These are phyloP conservation scores for Kwoniella shivajii DNA, from an alignment of 1,284 basidiomycete species.

Conservation along the genomic window DNA sequence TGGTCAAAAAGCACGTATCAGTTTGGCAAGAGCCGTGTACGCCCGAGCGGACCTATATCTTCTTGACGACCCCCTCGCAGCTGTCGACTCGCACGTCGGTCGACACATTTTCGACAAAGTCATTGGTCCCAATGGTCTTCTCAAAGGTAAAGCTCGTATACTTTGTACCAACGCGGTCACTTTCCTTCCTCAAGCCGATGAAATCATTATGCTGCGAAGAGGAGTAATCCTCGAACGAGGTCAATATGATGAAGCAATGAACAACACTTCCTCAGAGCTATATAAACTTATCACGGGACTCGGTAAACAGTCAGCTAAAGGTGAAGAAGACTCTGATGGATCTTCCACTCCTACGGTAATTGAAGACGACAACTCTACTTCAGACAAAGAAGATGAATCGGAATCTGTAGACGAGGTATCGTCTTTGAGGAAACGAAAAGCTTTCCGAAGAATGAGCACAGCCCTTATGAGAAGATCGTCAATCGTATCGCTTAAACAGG, in stretches of 20 bases:
- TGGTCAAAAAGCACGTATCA: slow-evolving; percentile 66
- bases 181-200: slow-evolving; percentile 78
- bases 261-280: slow-evolving; percentile 68
- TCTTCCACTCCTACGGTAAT: slow-evolving; percentile 41
- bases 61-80: slow-evolving; percentile 61
- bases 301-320: slow-evolving; percentile 55
- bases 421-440: slow-evolving; percentile 35
- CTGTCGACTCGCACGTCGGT: slow-evolving; percentile 71
- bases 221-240: slow-evolving; percentile 83
- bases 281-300: slow-evolving; percentile 70
- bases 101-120: slow-evolving; percentile 73
- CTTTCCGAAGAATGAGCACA: slow-evolving; percentile 37
- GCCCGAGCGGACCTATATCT: slow-evolving; percentile 64
- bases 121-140: slow-evolving; percentile 82
- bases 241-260: slow-evolving; percentile 66
- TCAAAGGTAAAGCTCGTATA: slow-evolving; percentile 81
- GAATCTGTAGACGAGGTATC: slow-evolving; percentile 38
- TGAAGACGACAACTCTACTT: slow-evolving; percentile 15
- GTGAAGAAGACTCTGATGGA: slow-evolving; percentile 57
- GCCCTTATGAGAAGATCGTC: slow-evolving; percentile 50
- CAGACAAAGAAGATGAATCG: slow-evolving; percentile 37
- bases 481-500: slow-evolving; percentile 47
- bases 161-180: slow-evolving; percentile 88
- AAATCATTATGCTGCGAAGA: slow-evolving; percentile 75
- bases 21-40: slow-evolving; percentile 60